phyloP scores from a whole-genome alignment of 2,329 filamentous ascomycete genomes.

The Colletotrichum cordylinicola region DNA sequence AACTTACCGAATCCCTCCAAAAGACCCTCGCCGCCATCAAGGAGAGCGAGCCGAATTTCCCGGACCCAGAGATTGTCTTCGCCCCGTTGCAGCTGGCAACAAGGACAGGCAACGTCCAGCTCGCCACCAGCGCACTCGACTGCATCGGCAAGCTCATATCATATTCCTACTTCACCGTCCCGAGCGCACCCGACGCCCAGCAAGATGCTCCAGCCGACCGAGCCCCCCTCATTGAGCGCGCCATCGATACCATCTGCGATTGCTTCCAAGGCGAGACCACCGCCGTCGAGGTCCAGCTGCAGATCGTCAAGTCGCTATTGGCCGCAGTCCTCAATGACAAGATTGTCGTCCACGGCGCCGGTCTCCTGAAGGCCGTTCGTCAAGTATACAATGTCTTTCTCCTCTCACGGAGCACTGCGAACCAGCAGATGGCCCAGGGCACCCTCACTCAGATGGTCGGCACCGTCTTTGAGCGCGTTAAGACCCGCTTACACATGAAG shows the following conservation, averaged over 20 bases:
- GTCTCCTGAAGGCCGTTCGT: conserved; percentile 92
- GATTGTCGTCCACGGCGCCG: conserved; percentile 96
- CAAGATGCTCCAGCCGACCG: conserved; percentile 54
- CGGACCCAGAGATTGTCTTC: conserved; percentile 92
- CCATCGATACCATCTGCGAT: conserved; percentile 99
- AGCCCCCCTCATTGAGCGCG: conserved; percentile 89
- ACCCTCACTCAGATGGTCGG: conserved; percentile 98
- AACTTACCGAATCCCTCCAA: conserved; percentile 81
- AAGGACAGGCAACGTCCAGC: conserved; percentile 80
- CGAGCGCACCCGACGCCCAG: conserved; percentile 49
- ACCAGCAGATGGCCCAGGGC: conserved; percentile 96
- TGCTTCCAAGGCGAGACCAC: conserved; percentile 98
- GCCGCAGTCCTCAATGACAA: conserved; percentile 98
- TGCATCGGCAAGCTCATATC: conserved; percentile 99
- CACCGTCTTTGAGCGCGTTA: conserved; percentile 95
- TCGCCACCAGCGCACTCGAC: conserved; percentile 91
- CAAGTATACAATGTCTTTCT: conserved; percentile 99
- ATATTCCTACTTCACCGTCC: conserved; percentile 94
- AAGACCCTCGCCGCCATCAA: conserved; percentile 87
- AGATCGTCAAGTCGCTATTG: conserved; percentile 96
- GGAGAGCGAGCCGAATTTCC: conserved; percentile 78
- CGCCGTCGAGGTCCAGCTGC: conserved; percentile 88
- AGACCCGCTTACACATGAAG: conserved; percentile 84
- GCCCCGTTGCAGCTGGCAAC: conserved; percentile 89
- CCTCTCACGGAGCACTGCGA: conserved; percentile 89